Evolutionary conservation across 1,284 basidiomycete species (phyloP).

Genomic region (Fomitopsis betulina): DNA sequence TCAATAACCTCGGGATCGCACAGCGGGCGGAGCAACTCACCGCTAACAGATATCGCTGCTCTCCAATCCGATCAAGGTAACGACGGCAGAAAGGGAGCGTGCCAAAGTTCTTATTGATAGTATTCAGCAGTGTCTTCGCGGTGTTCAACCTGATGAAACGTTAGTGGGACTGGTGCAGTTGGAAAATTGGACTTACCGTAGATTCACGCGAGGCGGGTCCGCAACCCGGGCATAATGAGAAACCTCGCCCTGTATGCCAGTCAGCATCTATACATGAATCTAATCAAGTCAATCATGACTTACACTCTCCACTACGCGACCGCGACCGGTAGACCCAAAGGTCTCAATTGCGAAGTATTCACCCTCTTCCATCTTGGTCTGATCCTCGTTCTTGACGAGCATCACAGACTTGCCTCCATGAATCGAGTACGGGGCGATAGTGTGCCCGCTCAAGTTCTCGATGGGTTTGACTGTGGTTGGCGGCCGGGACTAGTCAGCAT

Average conservation of each 20-base stretch:
- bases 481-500: conserved; percentile 4
- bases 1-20: conserved; percentile 6
- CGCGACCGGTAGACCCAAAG: conserved; percentile 96
- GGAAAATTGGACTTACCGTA: conserved; percentile 43
- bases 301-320: conserved; percentile 85
- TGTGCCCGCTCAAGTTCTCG: conserved; percentile 88
- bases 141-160: conserved; percentile 60
- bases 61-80: conserved; percentile 92
- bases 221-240: conserved; percentile 86
- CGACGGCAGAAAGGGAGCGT: conserved; percentile 94
- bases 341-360: conserved; percentile 99
- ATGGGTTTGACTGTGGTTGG: conserved; percentile 79
- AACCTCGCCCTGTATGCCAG: conserved; percentile 68
- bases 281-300: conserved; percentile 21
- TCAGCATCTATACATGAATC: not conserved
- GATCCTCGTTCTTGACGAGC: conserved; percentile 85
- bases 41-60: conserved; percentile 91
- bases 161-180: not conserved
- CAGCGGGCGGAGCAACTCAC: conserved; percentile 40
- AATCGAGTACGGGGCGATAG: conserved; percentile 86
- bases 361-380: conserved; percentile 98
- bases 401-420: conserved; percentile 89
- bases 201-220: conserved; percentile 66
- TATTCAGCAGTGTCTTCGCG: conserved; percentile 82
- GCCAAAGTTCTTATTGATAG: conserved; percentile 93